Percentiles rank a stretch among this genome's conserved stretches.
Evolutionary conservation across 2,329 filamentous ascomycete genomes (phyloP).

Genomic region (Arthrobotrys entomopaga): DNA sequence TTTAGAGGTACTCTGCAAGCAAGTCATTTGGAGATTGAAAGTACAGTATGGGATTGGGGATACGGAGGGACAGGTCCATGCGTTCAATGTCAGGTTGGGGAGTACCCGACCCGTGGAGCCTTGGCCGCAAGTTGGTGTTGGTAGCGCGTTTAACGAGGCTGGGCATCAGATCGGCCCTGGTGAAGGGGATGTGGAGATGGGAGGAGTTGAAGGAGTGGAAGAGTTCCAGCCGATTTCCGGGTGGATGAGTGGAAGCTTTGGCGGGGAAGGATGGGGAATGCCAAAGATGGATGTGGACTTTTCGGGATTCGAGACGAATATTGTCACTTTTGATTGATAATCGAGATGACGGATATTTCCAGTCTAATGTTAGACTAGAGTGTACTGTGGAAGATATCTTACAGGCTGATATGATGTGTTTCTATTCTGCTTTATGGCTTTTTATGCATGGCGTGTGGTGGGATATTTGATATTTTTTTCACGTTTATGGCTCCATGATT

Average conservation of each 20-base stretch:
- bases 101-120: conserved; percentile 16
- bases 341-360: neutral
- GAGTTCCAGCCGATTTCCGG: conserved; percentile 26
- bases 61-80: conserved; percentile 1
- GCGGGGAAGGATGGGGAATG: conserved; percentile 12
- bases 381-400: neutral
- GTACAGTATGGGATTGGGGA: conserved; percentile 29
- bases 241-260: conserved; percentile 2
- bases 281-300: conserved; percentile 53
- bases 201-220: neutral
- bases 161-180: neutral
- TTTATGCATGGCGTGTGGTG: conserved; percentile 1
- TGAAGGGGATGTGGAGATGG: conserved; percentile 7
- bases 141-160: conserved; percentile 8
- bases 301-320: conserved; percentile 51
- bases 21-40: conserved; percentile 40
- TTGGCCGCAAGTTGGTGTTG: conserved; percentile 9
- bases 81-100: conserved; percentile 35
- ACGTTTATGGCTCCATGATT: neutral
- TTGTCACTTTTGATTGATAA: conserved; percentile 29
- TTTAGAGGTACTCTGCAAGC: conserved; percentile 23
- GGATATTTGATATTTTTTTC: too few species aligned
- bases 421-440: neutral
- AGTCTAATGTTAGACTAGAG: neutral
- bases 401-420: neutral